phyloP scores from a whole-genome alignment of 371 early-diverging fungal species.

The Rhizomucor pusillus region DNA sequence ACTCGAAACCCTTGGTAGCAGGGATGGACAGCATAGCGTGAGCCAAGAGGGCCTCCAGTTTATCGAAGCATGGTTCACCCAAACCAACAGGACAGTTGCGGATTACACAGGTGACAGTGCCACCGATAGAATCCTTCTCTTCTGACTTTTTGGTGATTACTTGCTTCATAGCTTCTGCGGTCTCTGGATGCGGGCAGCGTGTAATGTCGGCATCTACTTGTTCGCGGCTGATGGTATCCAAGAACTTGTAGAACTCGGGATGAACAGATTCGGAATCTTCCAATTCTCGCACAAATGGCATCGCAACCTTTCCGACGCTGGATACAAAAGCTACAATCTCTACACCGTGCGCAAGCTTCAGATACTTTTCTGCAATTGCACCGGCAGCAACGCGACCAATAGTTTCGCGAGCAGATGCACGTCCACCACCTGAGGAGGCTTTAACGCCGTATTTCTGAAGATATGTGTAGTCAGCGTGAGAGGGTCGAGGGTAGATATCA shows the following conservation, averaged over 20 bases:
- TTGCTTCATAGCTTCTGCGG: slow-evolving; percentile 47
- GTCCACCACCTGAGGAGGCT: slow-evolving; percentile 93
- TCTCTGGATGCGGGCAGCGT: slow-evolving; percentile 44
- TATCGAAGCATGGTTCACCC: slow-evolving; percentile 98
- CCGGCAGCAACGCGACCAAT: slow-evolving; percentile 97
- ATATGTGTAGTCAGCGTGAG: slow-evolving; percentile 97
- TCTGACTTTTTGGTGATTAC: slow-evolving; percentile 74
- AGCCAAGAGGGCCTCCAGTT: slow-evolving; percentile 94
- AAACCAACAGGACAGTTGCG: slow-evolving; percentile 92
- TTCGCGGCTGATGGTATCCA: slow-evolving; percentile 71
- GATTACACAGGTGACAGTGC: slow-evolving; percentile 96
- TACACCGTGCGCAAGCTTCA: slow-evolving; percentile 73
- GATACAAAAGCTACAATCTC: slow-evolving; percentile 95
- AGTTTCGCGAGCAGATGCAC: slow-evolving; percentile 95
- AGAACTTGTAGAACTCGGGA: slow-evolving; percentile 62
- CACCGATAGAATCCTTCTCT: slow-evolving; percentile 91
- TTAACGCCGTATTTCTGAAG: slow-evolving; percentile 94
- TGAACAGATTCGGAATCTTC: slow-evolving; percentile 44
- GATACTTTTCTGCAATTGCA: slow-evolving; percentile 94
- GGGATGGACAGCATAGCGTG: slow-evolving; percentile 99
- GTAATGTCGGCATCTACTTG: slow-evolving; percentile 50
- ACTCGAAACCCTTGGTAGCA: slow-evolving; percentile 97
- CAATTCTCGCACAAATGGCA: slow-evolving; percentile 66
- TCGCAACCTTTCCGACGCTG: slow-evolving; percentile 80
- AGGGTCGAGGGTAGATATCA: slow-evolving; percentile 89